A percentile compares a stretch with the other conserved stretches of the same genome.
These are phyloP conservation scores for Sporothrix mexicana DNA, from an alignment of 2,329 filamentous ascomycete species.

Conservation along the genomic window DNA sequence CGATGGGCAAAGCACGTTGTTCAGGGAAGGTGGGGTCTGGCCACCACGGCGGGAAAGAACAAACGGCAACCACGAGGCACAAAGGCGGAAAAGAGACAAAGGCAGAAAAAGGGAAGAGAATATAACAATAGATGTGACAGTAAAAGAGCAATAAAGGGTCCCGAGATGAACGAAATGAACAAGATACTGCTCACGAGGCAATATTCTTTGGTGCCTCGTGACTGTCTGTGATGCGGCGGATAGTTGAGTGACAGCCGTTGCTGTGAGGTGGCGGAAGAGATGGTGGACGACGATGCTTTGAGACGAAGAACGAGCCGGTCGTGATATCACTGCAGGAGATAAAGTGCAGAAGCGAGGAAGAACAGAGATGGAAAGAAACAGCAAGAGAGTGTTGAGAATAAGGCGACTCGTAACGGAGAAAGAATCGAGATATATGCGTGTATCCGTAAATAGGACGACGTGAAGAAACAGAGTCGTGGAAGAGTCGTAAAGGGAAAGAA, in stretches of 20 bases:
- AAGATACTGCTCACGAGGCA: neutral
- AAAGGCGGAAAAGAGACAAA: slow-evolving; percentile 1
- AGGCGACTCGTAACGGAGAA: neutral
- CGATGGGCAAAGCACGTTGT: slow-evolving; percentile 31
- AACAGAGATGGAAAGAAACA: neutral
- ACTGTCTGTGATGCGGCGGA: neutral
- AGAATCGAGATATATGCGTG: neutral
- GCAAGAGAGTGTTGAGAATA: neutral
- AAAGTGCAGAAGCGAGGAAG: neutral
- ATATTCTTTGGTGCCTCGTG: neutral
- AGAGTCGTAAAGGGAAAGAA: neutral
- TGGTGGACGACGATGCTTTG: neutral
- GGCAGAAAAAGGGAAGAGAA: neutral
- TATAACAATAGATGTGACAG: neutral
- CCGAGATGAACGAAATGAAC: neutral
- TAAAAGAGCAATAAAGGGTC: neutral
- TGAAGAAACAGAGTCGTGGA: neutral
- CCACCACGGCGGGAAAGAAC: slow-evolving; percentile 1
- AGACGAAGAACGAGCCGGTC: neutral
- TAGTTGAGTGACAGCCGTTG: neutral
- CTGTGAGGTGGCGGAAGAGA: neutral
- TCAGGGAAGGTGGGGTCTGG: slow-evolving; percentile 14
- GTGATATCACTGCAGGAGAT: slow-evolving; percentile 15
- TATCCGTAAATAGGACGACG: neutral
- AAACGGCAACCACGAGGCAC: neutral